Evolutionary conservation across 768 basidiomycete genomes (phyloP).

Genomic region (Boletus pseudo-olivaceus): DNA sequence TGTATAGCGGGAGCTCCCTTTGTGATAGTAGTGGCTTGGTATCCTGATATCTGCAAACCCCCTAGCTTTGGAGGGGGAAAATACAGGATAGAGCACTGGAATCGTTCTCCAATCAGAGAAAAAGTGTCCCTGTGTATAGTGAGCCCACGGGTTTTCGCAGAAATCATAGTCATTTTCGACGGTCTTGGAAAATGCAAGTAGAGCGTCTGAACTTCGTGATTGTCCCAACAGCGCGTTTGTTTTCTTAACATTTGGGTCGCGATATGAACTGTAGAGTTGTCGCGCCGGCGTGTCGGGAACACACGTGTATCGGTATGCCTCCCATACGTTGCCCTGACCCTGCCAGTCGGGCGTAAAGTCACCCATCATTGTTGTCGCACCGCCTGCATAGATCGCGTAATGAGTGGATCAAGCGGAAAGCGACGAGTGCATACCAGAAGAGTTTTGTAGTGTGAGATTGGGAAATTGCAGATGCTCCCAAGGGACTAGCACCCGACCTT

Average conservation of each 20-base stretch:
- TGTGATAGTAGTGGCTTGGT: constrained; percentile 95
- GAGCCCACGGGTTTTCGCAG: constrained; percentile 79
- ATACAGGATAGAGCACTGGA: constrained; percentile 84
- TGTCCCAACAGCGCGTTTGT: constrained; percentile 27
- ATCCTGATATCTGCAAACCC: constrained; percentile 91
- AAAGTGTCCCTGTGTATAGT: constrained; percentile 89
- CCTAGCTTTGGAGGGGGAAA: constrained; percentile 83
- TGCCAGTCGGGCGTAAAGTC: constrained; percentile 82
- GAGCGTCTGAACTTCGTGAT: constrained; percentile 37
- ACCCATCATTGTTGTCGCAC: constrained; percentile 55
- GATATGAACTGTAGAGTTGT: constrained; percentile 75
- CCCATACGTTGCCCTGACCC: constrained; percentile 85
- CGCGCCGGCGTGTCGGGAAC: constrained; percentile 74
- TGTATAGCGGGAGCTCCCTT: constrained; percentile 75
- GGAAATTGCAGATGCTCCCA: constrained; percentile 82
- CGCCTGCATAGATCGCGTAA: constrained; percentile 32
- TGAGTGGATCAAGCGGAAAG: background rate
- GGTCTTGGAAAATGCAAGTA: constrained; percentile 60
- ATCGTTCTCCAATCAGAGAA: constrained; percentile 96
- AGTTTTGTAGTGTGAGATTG: constrained; percentile 55
- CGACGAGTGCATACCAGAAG: constrained; percentile 26
- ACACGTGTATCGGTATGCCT: constrained; percentile 91
- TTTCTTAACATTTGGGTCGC: constrained; percentile 39
- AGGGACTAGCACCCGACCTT: constrained; percentile 88
- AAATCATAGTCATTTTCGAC: constrained; percentile 73